Base-by-base conservation (phyloP, 2,329 filamentous ascomycete species). In the Acarospora socialis region DNA sequence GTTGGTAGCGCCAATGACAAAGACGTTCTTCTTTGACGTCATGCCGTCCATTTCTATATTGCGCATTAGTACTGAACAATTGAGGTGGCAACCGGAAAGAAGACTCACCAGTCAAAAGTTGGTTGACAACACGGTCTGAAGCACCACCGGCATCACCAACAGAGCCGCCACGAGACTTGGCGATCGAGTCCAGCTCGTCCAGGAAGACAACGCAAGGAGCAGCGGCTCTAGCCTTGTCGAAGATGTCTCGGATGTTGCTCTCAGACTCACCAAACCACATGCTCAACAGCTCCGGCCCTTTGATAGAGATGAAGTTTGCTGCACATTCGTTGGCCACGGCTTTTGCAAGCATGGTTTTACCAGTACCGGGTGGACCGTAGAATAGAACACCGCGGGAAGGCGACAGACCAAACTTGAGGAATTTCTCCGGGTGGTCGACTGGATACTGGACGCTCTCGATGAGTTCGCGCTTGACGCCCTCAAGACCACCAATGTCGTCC, bases 211-310 rank as follows among this genome's bases (percentile, higher is more conserved):
- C 82, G 50, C 92, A 98, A 62, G 90, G 90, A 49, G 90, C 90
- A 39, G 92, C 90, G 42, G 90, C 92, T 55, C 90, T 83, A 44
- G 90, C 90, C 75, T 95, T 98, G 74, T 98, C 90, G 60, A 98
- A 98, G 51, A 98, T 98, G 57, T 98, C 90, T 55, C 90, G 82
- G 45, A 98, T 95, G 65, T 98, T 98, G 74, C 83, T 93, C 66
- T 98, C 92, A 33, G 90, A 98, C 66, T 98, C 90, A 77, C 90
- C 90, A 54, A 98, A 98, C 90, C 90, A 98, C 90, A 98, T 98
- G 59, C 84, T 94, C 49, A 98, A 74, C 51, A 98, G 70, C 60
- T 98, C 90, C 36, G 90, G 92, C 40, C 90, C 90, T 75, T 98
- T 98, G 61, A 98, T 79, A 23, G 90, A 98, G 56, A 98, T 95